Base-by-base conservation (phyloP, 2,329 filamentous ascomycete species). In the Escovopsis sp. region DNA sequence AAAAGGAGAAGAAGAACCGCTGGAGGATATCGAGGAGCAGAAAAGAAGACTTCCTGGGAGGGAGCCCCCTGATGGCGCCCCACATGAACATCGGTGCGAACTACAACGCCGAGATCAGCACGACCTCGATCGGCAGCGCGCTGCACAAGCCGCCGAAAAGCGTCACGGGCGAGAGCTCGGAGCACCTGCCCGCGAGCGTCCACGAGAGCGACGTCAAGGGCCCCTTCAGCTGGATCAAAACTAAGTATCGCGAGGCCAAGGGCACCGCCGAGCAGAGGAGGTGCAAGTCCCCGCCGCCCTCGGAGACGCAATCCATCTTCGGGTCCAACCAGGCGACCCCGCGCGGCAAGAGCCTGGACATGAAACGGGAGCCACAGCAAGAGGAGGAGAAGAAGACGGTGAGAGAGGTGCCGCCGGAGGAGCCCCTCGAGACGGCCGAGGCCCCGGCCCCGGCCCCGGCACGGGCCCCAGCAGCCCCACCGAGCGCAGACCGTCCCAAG, bases 1-100 rank as follows among this genome's bases (percentile, higher is more conserved):
- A 82, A 42, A 79, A 73, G 51, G 78, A 83, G 42, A 83, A 79
- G 60, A 82, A 80, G 54, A 76, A 72, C 45, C 77, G 82, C 26
- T 75, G 74, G 66, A 85, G 86, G 66, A 69, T 87, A 41, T 82
- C 85, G 15, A 79, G 79, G 18, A 71, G 52, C 30, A 59, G 70
- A 43, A 77, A 72, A 47, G 74, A 80, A 32, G 77, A 79, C 32
- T 60, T 69, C 37, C 61, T 69, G 10, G 58, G 67, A 23, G 36
- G 26, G 51, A 53, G 64, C 44, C 50, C 64, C 51, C 46, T 61
- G 44, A 43, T 73, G 49, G 57, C 66, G 45, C 58, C 71, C 42
- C 56, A 64, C 7, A 59, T 64, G 35, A 64, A 62, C 1, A 52
- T 80, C n/a, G 80, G 78, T 11, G 68, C 72, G 10, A 82, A 82